A percentile compares a stretch with the other conserved stretches of the same genome.
These are phyloP conservation scores for Monilinia fructicola DNA, from an alignment of 2,329 filamentous ascomycete species.

Conservation along the genomic window DNA sequence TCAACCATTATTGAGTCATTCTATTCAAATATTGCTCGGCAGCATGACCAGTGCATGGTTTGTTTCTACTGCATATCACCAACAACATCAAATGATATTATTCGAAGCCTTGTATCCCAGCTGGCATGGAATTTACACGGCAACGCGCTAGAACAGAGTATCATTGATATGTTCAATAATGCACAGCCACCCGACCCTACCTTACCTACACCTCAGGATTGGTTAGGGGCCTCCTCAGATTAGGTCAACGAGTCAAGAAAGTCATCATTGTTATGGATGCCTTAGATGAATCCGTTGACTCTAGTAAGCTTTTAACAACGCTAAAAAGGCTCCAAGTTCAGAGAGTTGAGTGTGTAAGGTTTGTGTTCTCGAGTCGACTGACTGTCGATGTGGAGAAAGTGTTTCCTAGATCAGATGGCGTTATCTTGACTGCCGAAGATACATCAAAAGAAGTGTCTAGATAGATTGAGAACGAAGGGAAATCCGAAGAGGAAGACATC, in stretches of 20 bases:
- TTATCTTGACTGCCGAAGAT: neutral
- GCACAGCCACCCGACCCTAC: neutral
- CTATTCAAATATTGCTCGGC: constrained; percentile 7
- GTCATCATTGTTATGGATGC: constrained; percentile 1
- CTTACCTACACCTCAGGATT: neutral
- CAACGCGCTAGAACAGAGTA: neutral
- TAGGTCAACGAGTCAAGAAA: neutral
- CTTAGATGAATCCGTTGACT: constrained; percentile 6
- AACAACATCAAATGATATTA: constrained; percentile 8
- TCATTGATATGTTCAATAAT: neutral
- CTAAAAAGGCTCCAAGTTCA: neutral
- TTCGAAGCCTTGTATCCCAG: constrained; percentile 12
- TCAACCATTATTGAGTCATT: constrained; percentile 5
- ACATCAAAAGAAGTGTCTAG: neutral
- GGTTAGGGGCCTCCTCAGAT: neutral
- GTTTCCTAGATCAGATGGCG: neutral
- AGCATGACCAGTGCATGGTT: constrained; percentile 1
- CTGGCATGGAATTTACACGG: constrained; percentile 2
- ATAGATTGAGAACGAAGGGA: neutral
- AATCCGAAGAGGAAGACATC: neutral
- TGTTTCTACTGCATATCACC: constrained; percentile 14
- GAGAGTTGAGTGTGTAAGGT: neutral
- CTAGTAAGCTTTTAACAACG: neutral
- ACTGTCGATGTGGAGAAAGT: neutral
- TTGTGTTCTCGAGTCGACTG: neutral